Conservation (phyloP, 2,329 filamentous ascomycete species). For the Ophiostoma ulmi region DNA sequence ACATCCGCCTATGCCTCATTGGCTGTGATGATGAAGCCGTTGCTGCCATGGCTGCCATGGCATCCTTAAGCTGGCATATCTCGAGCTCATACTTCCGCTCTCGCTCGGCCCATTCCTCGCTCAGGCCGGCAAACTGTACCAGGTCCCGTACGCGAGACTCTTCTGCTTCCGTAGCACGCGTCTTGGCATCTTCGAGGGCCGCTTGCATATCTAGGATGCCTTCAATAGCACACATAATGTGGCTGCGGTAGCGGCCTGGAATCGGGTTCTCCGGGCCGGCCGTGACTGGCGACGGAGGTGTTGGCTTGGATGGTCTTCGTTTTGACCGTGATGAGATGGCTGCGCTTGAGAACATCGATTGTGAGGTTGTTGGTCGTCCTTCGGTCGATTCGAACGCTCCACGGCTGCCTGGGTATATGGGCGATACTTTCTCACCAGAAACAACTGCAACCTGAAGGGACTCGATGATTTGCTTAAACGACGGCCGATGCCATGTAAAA, state of each 20-base stretch:
- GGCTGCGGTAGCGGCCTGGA: slow-evolving; percentile 40
- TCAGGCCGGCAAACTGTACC: slow-evolving; percentile 36
- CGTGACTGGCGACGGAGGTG: neutral
- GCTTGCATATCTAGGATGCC: slow-evolving; percentile 33
- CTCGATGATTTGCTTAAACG: slow-evolving; percentile 42
- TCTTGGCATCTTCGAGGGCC: slow-evolving; percentile 29
- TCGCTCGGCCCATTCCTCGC: slow-evolving; percentile 38
- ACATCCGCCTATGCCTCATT: neutral
- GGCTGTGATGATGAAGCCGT: slow-evolving; percentile 21
- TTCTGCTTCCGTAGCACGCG: slow-evolving; percentile 32
- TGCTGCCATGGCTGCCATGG: slow-evolving; percentile 28
- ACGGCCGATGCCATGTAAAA: slow-evolving; percentile 39
- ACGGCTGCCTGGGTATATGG: neutral
- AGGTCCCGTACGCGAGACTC: slow-evolving; percentile 33
- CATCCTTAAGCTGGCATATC: slow-evolving; percentile 39
- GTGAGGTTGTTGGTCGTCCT: neutral
- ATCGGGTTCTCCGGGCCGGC: slow-evolving; percentile 31
- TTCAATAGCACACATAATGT: slow-evolving; percentile 39
- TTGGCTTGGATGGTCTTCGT: neutral
- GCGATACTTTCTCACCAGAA: slow-evolving; percentile 30
- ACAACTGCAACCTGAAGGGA: slow-evolving; percentile 41
- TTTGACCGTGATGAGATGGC: neutral
- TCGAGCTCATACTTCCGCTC: slow-evolving; percentile 38
- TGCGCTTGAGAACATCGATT: neutral
- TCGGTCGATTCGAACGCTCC: neutral